A percentile compares a stretch with the other conserved stretches of the same genome.
Conservation (phyloP, 352 stramenopile species). For the Globisporangium carolinianum region DNA sequence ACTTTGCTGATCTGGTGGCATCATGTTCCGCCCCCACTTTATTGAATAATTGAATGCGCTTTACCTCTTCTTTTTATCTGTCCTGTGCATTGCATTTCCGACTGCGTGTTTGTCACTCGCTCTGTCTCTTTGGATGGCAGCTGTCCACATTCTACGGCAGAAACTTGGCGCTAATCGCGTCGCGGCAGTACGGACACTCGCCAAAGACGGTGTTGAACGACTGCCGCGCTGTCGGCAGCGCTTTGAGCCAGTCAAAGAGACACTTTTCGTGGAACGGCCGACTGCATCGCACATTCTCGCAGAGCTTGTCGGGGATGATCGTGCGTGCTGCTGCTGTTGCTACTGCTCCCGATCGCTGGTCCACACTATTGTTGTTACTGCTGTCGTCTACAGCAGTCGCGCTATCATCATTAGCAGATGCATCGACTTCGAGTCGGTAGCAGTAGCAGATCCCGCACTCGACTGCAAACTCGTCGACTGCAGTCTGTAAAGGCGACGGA, state of each 20-base stretch:
- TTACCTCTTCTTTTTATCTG: no score
- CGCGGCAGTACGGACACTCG: conserved; percentile 86
- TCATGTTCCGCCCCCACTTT: no score
- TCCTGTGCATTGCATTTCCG: no score
- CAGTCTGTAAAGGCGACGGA: conserved; percentile 42
- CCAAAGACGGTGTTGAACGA: conserved; percentile 89
- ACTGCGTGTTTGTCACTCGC: no score
- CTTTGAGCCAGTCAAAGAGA: conserved; percentile 87
- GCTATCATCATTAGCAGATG: background rate
- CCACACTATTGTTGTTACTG: no score
- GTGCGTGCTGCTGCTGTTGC: conserved; percentile 8
- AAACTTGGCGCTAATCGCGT: conserved; percentile 80
- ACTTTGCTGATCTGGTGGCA: no score
- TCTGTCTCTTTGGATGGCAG: no score
- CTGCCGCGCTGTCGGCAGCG: conserved; percentile 79
- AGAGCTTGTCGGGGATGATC: conserved; percentile 75
- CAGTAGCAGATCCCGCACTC: conserved; percentile 90
- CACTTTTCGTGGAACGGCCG: conserved; percentile 85
- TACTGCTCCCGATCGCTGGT: background rate
- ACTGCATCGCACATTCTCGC: conserved; percentile 79
- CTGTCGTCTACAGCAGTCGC: no score
- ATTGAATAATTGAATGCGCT: no score
- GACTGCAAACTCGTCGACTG: conserved; percentile 59
- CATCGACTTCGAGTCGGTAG: conserved; percentile 53
- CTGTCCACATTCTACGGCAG: conserved; percentile 9